Conservation (phyloP, 2,329 filamentous ascomycete genomes). For the Podosphaera leucotricha region DNA sequence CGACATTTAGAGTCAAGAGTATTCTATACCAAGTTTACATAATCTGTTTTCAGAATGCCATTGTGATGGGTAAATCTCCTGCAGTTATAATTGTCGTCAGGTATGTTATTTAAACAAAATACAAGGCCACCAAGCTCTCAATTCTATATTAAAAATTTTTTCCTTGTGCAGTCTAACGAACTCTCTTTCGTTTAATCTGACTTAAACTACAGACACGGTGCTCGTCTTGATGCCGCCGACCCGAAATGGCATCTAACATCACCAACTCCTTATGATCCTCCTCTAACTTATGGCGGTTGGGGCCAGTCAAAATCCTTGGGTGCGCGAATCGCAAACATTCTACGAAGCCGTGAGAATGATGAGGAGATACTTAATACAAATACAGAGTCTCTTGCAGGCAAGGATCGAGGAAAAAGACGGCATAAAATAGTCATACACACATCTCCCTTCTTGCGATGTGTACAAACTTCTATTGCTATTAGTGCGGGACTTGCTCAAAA, state of each 20-base stretch:
- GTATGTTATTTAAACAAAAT: constrained; percentile 14
- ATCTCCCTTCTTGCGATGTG: constrained; percentile 81
- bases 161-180: neutral
- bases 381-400: constrained; percentile 2
- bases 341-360: constrained; percentile 26
- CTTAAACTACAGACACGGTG: constrained; percentile 46
- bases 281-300: constrained; percentile 87
- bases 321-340: constrained; percentile 55
- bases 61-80: constrained; percentile 22
- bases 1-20: neutral
- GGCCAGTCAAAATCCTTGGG: constrained; percentile 65
- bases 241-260: constrained; percentile 87
- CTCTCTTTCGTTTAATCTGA: constrained; percentile 2
- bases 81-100: constrained; percentile 27
- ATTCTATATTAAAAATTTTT: neutral
- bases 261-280: constrained; percentile 83
- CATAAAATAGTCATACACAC: constrained; percentile 72
- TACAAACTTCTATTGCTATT: constrained; percentile 79
- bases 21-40: neutral
- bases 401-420: constrained; percentile 25
- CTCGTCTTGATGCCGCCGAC: constrained; percentile 81
- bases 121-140: neutral
- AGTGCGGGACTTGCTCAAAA: constrained; percentile 60
- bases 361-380: constrained; percentile 8
- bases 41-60: neutral